Evolutionary conservation across 1,284 basidiomycete genomes (phyloP), one percentile per base, ranked within the genome.

Genomic region (Boletus holoroseus): DNA sequence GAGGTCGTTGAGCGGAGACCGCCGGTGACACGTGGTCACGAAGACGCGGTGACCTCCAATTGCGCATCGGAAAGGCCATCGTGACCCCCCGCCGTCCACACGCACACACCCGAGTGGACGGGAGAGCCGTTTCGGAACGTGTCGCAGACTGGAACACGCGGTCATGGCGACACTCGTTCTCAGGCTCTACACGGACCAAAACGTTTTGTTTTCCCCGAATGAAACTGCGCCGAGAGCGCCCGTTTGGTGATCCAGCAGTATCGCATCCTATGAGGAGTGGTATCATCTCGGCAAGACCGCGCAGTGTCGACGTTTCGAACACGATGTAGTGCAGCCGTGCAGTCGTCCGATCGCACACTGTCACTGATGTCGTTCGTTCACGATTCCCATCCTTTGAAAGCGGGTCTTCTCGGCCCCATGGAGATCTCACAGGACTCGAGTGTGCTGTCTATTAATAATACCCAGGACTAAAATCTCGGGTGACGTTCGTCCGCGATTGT

Each of bases 61-160:
- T 22, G 34, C 20, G 18, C 31, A 43, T 34, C 44, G 28, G 47
- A 45, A 54, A 38, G 31, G 18, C 26, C 32, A 45, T 18, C 38
- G 27, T 30, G 24, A 30, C 24, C 20, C 28, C 28, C 51, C 18
- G 44, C 22, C 34, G 44, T 13, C 20, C 20, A 38, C 8, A 22
- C 26, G 24, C 46, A 12, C 32, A 42, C 38, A 16, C 26, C 22
- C 38, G 26, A 28, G 12, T 35, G 11, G 22, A 35, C 30, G 49
- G 41, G 49, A 40, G 28, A 54, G 44, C 31, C 16, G 46, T 58
- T 58, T 60, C 49, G 44, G 26, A 49, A 55, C 31, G 18, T 39
- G 54, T 49, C 37, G 32, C 50, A 58, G 42, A 30, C 37, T 27
- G 20, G 39, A 42, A 47, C 60, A 60, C 41, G 28, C 50, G 27